These are phyloP conservation scores for Blastomyces parvus DNA, from an alignment of 2,329 filamentous ascomycete genomes.

Conservation along the genomic window DNA sequence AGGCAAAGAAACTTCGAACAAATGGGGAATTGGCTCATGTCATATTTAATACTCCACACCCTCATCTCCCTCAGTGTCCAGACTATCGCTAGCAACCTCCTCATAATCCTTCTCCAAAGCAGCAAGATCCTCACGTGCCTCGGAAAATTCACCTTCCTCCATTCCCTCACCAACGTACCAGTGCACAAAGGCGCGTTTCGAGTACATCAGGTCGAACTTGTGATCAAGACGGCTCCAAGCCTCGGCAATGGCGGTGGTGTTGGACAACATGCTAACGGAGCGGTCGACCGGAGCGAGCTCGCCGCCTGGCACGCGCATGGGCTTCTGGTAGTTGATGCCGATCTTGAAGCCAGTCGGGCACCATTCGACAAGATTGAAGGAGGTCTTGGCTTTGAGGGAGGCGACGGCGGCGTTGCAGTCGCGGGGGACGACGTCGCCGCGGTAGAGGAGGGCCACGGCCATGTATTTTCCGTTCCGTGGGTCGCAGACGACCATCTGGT, in stretches of 20 bases:
- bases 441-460: constrained; percentile 57
- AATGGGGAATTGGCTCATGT: not conserved
- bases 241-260: constrained; percentile 58
- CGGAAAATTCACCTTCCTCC: constrained; percentile 85
- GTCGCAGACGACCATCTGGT: constrained; percentile 62
- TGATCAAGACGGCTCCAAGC: constrained; percentile 56
- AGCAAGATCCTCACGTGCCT: constrained; percentile 76
- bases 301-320: constrained; percentile 43
- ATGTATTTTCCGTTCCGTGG: constrained; percentile 60
- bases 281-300: constrained; percentile 48
- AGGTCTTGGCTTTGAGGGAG: constrained; percentile 53
- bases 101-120: constrained; percentile 81
- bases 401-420: constrained; percentile 52
- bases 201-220: constrained; percentile 63
- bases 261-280: constrained; percentile 54
- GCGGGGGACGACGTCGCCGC: constrained; percentile 55
- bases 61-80: constrained; percentile 53
- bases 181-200: constrained; percentile 60
- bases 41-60: constrained; percentile 28
- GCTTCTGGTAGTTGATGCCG: constrained; percentile 57
- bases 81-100: constrained; percentile 65
- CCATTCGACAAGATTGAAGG: constrained; percentile 60
- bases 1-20: not conserved
- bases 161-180: constrained; percentile 81
- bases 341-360: constrained; percentile 61